These are phyloP conservation scores for Zymoseptoria ardabiliae DNA, from an alignment of 2,329 filamentous ascomycete species.

Conservation along the genomic window DNA sequence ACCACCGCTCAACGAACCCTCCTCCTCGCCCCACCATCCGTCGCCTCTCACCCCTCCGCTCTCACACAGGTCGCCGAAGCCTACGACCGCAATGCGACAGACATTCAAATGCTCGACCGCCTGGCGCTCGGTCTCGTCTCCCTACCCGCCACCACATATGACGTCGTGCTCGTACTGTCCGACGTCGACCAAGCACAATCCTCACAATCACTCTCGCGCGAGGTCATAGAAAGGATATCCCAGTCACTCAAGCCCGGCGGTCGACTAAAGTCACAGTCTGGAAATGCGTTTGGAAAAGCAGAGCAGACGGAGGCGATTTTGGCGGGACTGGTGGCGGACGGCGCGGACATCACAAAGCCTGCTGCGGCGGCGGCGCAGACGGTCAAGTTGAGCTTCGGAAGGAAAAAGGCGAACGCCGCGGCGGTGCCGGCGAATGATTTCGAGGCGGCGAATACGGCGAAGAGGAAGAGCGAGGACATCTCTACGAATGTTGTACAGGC, in stretches of 20 bases:
- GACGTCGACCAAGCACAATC: constrained; percentile 61
- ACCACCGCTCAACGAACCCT: constrained; percentile 54
- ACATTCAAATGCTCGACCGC: constrained; percentile 97
- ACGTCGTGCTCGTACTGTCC: constrained; percentile 74
- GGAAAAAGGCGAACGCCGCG: constrained; percentile 43
- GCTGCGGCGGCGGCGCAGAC: constrained; percentile 25
- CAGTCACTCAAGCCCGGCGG: constrained; percentile 63
- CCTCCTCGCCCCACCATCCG: constrained; percentile 81
- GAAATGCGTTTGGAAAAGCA: constrained; percentile 37
- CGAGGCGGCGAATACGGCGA: constrained; percentile 26
- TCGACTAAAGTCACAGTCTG: constrained; percentile 61
- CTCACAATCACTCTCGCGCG: constrained; percentile 49
- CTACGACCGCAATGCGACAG: constrained; percentile 68
- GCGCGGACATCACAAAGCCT: constrained; percentile 62
- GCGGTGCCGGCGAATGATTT: constrained; percentile 30
- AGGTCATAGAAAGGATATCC: constrained; percentile 63
- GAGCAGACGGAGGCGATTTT: constrained; percentile 74
- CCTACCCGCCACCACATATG: constrained; percentile 71
- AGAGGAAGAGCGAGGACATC: constrained; percentile 29
- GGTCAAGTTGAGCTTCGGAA: constrained; percentile 51
- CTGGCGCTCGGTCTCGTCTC: constrained; percentile 72
- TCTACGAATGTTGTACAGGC: constrained; percentile 26
- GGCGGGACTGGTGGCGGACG: constrained; percentile 60
- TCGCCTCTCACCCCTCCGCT: constrained; percentile 75
- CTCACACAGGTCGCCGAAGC: constrained; percentile 63